Base-by-base conservation (phyloP, 2,329 filamentous ascomycete species). In the Colletotrichum sp. region DNA sequence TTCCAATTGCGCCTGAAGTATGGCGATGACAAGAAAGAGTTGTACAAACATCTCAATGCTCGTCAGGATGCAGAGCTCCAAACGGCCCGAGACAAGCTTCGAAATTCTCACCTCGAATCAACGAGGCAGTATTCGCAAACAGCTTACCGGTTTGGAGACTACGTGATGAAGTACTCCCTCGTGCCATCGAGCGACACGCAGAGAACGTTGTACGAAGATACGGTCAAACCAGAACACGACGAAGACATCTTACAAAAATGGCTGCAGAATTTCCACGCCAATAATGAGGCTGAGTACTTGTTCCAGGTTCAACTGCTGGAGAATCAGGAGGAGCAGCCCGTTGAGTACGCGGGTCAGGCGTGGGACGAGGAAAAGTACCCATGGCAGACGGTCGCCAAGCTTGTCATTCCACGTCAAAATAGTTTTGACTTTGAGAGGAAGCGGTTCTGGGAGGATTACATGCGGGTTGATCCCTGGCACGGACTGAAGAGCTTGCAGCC, bases 401-500 rank as follows among this genome's bases (percentile, higher is more conserved):
- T 21, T 24, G 30, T 62, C 28, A 32, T 62, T 32, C 18, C 59
- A 32, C 28, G 28, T 28, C 59, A 62, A 21, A 84, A 88, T 64
- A 84, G 81, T 21, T 87, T 86, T 66, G 82, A 84, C 66, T 81
- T 82, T 65, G 82, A 84, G 63, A 79, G 84, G 26, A 86, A 85
- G 80, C 81, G 80, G 1, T 87, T 87, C 69, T 87, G 84, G 85
- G 85, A 88, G 67, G 84, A 88, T 76, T 82, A 86, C 65, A 84
- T 88, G 80, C 81, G 83, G 59, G 72, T 87, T 15, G 83, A 88
- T 80, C 84, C 84, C 7, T 88, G 85, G 85, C 80, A 84, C 79
- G 86, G 86, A 5, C 79, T 87, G 74, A 84, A 84, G 77, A 82
- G 77, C n/a, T 81, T 86, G 21, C 83, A 86, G 59, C 28, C 59